Conservation (phyloP, 768 basidiomycete genomes). For the Rhodosporidiobolus sp. region DNA sequence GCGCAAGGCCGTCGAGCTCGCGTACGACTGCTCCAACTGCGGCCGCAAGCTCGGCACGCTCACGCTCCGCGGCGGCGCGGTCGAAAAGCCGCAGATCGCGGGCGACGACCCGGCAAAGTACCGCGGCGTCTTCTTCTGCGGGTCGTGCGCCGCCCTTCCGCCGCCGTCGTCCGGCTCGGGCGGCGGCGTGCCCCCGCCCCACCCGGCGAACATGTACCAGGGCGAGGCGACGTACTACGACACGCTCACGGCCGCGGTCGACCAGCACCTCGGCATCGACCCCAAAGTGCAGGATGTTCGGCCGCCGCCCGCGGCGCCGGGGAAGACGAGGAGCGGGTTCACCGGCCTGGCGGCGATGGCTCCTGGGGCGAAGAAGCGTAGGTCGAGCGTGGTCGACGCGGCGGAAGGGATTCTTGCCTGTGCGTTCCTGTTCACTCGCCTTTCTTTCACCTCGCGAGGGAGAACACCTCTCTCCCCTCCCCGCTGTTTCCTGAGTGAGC, state of each 20-base stretch:
- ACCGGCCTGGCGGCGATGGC: neutral
- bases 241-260: conserved; percentile 19
- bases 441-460: neutral
- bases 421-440: neutral
- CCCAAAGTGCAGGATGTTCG: neutral
- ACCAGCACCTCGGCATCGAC: conserved; percentile 18
- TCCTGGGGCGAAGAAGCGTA: conserved; percentile 16
- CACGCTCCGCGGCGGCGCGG: conserved; percentile 21
- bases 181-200: neutral
- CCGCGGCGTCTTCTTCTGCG: conserved; percentile 13
- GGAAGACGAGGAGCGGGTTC: conserved; percentile 25
- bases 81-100: conserved; percentile 4
- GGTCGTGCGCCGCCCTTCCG: conserved; percentile 1
- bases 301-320: conserved; percentile 17
- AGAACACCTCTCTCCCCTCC: no score
- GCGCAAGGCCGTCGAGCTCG: conserved; percentile 25
- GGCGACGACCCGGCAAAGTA: conserved; percentile 19
- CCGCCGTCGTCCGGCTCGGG: neutral
- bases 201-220: conserved; percentile 6
- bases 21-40: conserved; percentile 13
- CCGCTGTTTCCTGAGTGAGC: no score
- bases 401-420: conserved; percentile 24
- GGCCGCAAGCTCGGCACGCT: conserved; percentile 13
- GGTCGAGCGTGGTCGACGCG: conserved; percentile 12
- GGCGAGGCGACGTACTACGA: conserved; percentile 29